phyloP scores from a whole-genome alignment of 1,284 basidiomycete genomes.

The Microbotryum violaceum region DNA sequence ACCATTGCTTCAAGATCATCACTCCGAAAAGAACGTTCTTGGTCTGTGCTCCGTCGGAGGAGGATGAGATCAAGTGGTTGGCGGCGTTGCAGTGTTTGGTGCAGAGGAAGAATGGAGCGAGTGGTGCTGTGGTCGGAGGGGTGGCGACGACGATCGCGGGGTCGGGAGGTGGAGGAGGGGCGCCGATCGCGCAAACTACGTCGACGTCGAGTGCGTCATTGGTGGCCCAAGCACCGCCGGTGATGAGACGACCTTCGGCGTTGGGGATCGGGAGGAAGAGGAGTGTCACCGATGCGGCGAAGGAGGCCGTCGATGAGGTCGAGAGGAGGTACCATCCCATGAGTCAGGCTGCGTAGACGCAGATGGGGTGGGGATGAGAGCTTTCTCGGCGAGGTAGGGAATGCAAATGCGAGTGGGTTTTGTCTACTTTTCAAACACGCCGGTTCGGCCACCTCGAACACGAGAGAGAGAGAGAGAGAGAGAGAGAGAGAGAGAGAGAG shows the following conservation, averaged over 20 bases:
- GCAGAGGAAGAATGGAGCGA: constrained; percentile 7
- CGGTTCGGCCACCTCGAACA: too few relatives aligned
- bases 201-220: background rate
- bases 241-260: background rate
- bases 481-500: too few relatives aligned
- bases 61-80: constrained; percentile 98
- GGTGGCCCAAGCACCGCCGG: background rate
- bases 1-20: constrained; percentile 86
- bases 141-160: background rate
- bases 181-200: background rate
- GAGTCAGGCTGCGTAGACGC: too few relatives aligned
- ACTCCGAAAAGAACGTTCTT: constrained; percentile 84
- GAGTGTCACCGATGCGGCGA: constrained; percentile 29
- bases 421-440: too few relatives aligned
- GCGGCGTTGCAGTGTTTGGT: constrained; percentile 86
- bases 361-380: too few relatives aligned
- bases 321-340: constrained; percentile 23
- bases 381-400: too few relatives aligned
- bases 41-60: constrained; percentile 89
- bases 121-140: background rate
- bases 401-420: too few relatives aligned
- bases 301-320: constrained; percentile 24
- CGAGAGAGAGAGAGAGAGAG: too few relatives aligned
- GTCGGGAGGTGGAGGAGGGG: background rate
- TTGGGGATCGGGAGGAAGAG: constrained; percentile 15